Evolutionary conservation across 805 yeast species (phyloP).

Genomic region (Ogataea wickerhamii): DNA sequence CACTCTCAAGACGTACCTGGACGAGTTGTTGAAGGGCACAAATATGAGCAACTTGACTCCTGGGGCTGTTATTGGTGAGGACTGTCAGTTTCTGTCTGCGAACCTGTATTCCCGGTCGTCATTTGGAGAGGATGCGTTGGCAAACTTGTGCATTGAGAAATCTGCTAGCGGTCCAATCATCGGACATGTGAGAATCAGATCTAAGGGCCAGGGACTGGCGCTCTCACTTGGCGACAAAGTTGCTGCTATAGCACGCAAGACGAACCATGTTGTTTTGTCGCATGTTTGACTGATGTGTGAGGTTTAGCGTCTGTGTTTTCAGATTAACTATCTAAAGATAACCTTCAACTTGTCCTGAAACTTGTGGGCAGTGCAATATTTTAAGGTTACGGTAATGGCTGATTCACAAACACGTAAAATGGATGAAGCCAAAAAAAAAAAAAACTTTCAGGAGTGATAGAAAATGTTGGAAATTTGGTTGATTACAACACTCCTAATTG

Average conservation of each 20-base stretch:
- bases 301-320: too few species aligned
- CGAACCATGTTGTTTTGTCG: conserved; percentile 34
- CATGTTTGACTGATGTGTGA: too few species aligned
- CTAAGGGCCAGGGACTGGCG: conserved; percentile 97
- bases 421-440: too few species aligned
- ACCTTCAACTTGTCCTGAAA: too few species aligned
- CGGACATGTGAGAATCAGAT: conserved; percentile 94
- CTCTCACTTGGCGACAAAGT: conserved; percentile 91
- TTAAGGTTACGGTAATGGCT: too few species aligned
- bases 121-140: conserved; percentile 97
- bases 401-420: too few species aligned
- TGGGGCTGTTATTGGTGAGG: conserved; percentile 84
- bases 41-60: conserved; percentile 94
- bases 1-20: conserved; percentile 73
- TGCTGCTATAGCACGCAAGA: conserved; percentile 71
- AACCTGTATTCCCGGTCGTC: conserved; percentile 88
- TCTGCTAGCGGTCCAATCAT: conserved; percentile 68
- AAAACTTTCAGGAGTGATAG: too few species aligned
- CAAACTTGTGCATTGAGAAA: conserved; percentile 90
- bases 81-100: conserved; percentile 90
- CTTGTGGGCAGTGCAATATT: too few species aligned
- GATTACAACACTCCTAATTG: too few species aligned
- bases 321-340: too few species aligned
- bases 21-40: conserved; percentile 72
- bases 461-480: too few species aligned